Conservation (phyloP, 2,329 filamentous ascomycete genomes). For the Ophiosphaerella korrae region DNA sequence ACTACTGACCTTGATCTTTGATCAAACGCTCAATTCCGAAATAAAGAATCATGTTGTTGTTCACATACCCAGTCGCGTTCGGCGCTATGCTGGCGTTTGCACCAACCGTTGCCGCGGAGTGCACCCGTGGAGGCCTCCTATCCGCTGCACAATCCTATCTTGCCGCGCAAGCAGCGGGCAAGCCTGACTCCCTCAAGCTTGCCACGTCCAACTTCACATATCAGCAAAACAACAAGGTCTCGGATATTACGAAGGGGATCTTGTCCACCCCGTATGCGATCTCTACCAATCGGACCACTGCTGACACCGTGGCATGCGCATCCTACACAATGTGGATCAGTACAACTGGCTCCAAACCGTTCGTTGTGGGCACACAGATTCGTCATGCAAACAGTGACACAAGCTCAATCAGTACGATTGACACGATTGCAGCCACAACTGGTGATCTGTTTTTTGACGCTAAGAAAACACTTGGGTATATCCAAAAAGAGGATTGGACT, state of each 20-base stretch:
- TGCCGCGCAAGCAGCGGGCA: constrained; percentile 27
- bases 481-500: constrained; percentile 33
- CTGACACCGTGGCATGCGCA: constrained; percentile 33
- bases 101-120: constrained; percentile 17
- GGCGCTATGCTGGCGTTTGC: not conserved
- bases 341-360: constrained; percentile 25
- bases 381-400: constrained; percentile 30
- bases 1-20: too few relatives aligned
- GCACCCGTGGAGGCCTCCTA: constrained; percentile 34
- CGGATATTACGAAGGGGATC: constrained; percentile 25
- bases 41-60: not conserved
- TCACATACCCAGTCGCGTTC: not conserved
- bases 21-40: too few relatives aligned
- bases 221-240: constrained; percentile 37
- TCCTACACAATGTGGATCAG: constrained; percentile 38
- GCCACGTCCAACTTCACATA: constrained; percentile 31
- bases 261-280: constrained; percentile 26
- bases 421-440: constrained; percentile 36
- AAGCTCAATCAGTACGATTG: constrained; percentile 27
- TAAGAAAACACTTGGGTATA: constrained; percentile 32
- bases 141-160: constrained; percentile 31
- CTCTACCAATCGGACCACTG: constrained; percentile 31
- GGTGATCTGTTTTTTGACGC: constrained; percentile 39
- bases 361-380: constrained; percentile 37
- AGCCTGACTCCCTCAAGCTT: constrained; percentile 23